These are phyloP conservation scores for Physaria fendleri DNA, from an alignment of 345 rosid species.

Conservation along the genomic window DNA sequence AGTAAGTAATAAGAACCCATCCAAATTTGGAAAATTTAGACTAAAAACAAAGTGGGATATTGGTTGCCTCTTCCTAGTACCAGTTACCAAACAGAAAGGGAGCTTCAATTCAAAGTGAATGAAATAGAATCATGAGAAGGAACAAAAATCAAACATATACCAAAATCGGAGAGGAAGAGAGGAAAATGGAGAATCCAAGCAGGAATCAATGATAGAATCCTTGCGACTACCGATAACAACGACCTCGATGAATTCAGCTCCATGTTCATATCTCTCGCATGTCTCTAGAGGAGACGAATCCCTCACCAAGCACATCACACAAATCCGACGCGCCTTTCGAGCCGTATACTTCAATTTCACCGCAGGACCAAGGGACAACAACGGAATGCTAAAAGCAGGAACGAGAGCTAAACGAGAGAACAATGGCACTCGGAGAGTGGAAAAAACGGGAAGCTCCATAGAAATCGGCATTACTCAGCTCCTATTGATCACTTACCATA, in stretches of 20 bases:
- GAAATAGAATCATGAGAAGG: not conserved
- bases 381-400: constrained; percentile 8
- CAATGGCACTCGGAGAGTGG: constrained; percentile 20
- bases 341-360: not conserved
- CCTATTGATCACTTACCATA: not conserved
- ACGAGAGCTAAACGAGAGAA: constrained; percentile 20
- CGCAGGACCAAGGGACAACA: not conserved
- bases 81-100: not conserved
- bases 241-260: constrained; percentile 43
- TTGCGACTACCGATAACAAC: constrained; percentile 73
- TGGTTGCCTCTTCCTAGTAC: not conserved
- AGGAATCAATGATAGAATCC: constrained; percentile 71
- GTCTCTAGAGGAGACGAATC: constrained; percentile 17
- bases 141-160: constrained; percentile 29
- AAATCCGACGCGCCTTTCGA: constrained; percentile 25
- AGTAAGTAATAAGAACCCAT: not conserved
- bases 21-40: not conserved
- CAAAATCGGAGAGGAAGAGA: constrained; percentile 68
- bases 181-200: constrained; percentile 58
- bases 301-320: constrained; percentile 28
- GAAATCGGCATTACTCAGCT: constrained; percentile 22
- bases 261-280: not conserved
- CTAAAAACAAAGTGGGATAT: not conserved
- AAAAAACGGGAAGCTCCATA: constrained; percentile 33
- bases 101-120: not conserved